Conservation (phyloP, 2,329 filamentous ascomycete species). For the Fusarium armeniacum region DNA sequence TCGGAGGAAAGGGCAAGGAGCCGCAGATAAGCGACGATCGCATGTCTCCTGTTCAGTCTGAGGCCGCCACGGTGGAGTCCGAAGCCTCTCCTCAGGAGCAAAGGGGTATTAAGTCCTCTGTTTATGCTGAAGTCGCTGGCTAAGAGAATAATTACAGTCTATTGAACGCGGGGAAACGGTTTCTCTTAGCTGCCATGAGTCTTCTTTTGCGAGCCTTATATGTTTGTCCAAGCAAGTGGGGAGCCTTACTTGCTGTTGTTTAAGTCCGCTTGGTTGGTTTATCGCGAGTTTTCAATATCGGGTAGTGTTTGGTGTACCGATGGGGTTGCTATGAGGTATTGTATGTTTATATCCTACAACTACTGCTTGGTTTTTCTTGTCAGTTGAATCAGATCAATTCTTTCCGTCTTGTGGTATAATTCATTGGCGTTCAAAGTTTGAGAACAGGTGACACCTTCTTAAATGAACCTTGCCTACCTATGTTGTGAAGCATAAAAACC, state of each 20-base stretch:
- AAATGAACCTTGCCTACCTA: neutral
- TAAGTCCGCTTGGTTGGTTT: constrained; percentile 2
- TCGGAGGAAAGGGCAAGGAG: constrained; percentile 51
- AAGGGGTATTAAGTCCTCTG: constrained; percentile 32
- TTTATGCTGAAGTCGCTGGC: constrained; percentile 38
- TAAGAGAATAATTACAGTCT: constrained; percentile 14
- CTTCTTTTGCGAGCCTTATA: constrained; percentile 3
- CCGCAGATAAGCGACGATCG: constrained; percentile 24
- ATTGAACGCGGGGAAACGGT: neutral
- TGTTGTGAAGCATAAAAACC: neutral
- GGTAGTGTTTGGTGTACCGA: constrained; percentile 19
- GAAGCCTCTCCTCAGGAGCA: constrained; percentile 21
- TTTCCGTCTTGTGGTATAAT: neutral
- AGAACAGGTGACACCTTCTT: neutral
- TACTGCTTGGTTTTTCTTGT: constrained; percentile 15
- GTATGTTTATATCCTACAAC: constrained; percentile 36
- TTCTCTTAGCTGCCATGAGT: neutral
- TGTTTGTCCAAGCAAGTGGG: constrained; percentile 17
- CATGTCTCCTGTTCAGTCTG: constrained; percentile 31
- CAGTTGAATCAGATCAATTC: constrained; percentile 32
- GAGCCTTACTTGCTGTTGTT: constrained; percentile 15
- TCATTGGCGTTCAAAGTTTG: neutral
- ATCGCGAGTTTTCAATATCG: constrained; percentile 6
- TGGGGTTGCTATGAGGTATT: constrained; percentile 10
- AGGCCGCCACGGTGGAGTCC: constrained; percentile 26